Conservation (phyloP, 129 eudicot species). For the Flaveria ramosissima region DNA sequence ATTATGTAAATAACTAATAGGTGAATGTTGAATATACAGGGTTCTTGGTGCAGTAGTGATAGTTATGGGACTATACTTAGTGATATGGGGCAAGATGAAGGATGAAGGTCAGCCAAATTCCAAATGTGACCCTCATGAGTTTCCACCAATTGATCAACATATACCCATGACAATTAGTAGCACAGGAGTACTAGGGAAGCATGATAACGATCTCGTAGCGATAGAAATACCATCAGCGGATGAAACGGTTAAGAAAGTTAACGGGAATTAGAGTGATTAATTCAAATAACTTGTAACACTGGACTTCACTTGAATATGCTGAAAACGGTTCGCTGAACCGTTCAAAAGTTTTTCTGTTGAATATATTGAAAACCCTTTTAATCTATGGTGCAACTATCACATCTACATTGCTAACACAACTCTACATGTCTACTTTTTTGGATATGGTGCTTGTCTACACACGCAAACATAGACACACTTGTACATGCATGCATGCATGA, state of each 20-base stretch:
- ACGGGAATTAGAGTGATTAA: slow-evolving; percentile 12
- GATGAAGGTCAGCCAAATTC: slow-evolving; percentile 34
- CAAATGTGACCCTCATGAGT: slow-evolving; percentile 28
- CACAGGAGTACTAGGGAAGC: slow-evolving; percentile 13
- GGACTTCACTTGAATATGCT: slow-evolving; percentile 24
- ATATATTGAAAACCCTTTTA: slow-evolving; percentile 28
- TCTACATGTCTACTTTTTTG: slow-evolving; percentile 21
- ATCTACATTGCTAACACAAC: slow-evolving; percentile 22
- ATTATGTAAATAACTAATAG: neutral
- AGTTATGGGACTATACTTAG: slow-evolving; percentile 56
- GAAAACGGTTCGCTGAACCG: neutral
- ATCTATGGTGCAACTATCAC: slow-evolving; percentile 29
- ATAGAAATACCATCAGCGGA: slow-evolving; percentile 33
- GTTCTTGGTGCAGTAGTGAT: slow-evolving; percentile 57
- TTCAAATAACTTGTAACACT: slow-evolving; percentile 11
- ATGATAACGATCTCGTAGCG: slow-evolving; percentile 17
- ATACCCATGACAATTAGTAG: slow-evolving; percentile 29
- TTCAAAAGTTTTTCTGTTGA: slow-evolving; percentile 27
- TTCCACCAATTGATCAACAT: slow-evolving; percentile 34
- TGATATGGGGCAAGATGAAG: slow-evolving; percentile 75
- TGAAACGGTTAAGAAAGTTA: slow-evolving; percentile 16
- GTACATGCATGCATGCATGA: slow-evolving; percentile 15
- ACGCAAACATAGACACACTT: neutral
- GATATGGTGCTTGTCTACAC: slow-evolving; percentile 36
- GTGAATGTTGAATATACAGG: slow-evolving; percentile 36